Percentiles rank a stretch among this genome's conserved stretches.
phyloP scores from a whole-genome alignment of 2,329 filamentous ascomycete species.

The Cercospora sesami region DNA sequence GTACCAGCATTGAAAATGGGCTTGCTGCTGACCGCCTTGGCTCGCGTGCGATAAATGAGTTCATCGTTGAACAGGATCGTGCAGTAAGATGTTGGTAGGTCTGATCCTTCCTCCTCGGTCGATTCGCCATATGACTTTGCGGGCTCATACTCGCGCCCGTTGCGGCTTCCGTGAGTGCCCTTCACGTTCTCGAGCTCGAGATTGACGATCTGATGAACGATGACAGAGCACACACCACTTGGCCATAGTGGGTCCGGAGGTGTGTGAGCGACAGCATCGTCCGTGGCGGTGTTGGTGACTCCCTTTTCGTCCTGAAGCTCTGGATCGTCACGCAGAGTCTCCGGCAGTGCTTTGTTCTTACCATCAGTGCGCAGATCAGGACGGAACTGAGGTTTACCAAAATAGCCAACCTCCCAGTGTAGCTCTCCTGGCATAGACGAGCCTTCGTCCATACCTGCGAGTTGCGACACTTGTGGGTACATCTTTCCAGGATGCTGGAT shows the following conservation, averaged over 20 bases:
- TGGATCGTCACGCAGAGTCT: constrained; percentile 69
- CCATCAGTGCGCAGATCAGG: constrained; percentile 83
- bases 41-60: constrained; percentile 86
- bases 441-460: constrained; percentile 78
- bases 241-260: constrained; percentile 97
- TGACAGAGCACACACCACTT: constrained; percentile 79
- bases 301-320: constrained; percentile 89
- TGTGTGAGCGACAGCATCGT: constrained; percentile 84
- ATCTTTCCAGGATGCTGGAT: constrained; percentile 92
- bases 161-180: constrained; percentile 76
- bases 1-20: constrained; percentile 98
- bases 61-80: constrained; percentile 89
- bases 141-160: constrained; percentile 84
- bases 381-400: constrained; percentile 85
- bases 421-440: constrained; percentile 90
- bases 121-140: constrained; percentile 81
- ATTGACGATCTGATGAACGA: constrained; percentile 94
- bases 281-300: constrained; percentile 66
- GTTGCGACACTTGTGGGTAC: constrained; percentile 83
- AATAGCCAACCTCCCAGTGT: constrained; percentile 95
- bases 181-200: constrained; percentile 89
- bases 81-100: constrained; percentile 88
- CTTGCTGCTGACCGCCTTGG: constrained; percentile 89
- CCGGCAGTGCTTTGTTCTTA: constrained; percentile 74
- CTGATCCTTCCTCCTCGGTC: constrained; percentile 77